These are phyloP conservation scores for Nicotiana tomentosiformis DNA, from an alignment of 257 asterid genomes.

Conservation along the genomic window DNA sequence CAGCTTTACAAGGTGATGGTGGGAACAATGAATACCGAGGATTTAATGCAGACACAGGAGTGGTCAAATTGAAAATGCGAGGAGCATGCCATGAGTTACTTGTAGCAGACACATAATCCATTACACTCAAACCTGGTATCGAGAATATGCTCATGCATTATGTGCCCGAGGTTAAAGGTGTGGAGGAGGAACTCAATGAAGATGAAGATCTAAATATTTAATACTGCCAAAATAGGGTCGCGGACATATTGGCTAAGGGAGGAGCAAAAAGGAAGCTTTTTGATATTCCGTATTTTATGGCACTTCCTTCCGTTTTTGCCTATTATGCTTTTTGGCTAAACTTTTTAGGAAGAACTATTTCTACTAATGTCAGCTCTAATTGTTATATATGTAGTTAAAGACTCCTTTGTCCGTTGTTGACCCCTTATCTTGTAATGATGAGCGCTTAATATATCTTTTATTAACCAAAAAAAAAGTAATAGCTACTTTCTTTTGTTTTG, in stretches of 20 bases:
- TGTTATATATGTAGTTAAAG: too few species aligned
- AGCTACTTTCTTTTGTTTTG: not conserved
- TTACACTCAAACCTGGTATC: constrained; percentile 24
- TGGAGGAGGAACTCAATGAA: constrained; percentile 82
- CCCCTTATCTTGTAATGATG: too few species aligned
- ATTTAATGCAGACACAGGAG: constrained; percentile 59
- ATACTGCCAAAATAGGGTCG: constrained; percentile 33
- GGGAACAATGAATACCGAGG: constrained; percentile 78
- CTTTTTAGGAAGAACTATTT: too few species aligned
- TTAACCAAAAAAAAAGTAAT: not conserved
- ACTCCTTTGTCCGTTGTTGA: too few species aligned
- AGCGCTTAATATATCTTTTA: too few species aligned
- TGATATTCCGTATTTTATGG: too few species aligned
- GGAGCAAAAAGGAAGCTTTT: too few species aligned
- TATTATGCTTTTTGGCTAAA: too few species aligned
- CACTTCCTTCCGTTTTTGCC: too few species aligned
- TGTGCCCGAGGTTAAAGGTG: constrained; percentile 84
- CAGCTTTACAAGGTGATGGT: constrained; percentile 86
- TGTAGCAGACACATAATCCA: too few species aligned
- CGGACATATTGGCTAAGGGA: constrained; percentile 38
- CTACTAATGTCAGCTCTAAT: not conserved
- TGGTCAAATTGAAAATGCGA: constrained; percentile 83
- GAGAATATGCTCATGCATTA: constrained; percentile 98
- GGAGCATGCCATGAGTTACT: constrained; percentile 41
- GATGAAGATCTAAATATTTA: constrained; percentile 38